phyloP scores from a whole-genome alignment of 2,329 filamentous ascomycete genomes.

The Aureobasidium sp. region DNA sequence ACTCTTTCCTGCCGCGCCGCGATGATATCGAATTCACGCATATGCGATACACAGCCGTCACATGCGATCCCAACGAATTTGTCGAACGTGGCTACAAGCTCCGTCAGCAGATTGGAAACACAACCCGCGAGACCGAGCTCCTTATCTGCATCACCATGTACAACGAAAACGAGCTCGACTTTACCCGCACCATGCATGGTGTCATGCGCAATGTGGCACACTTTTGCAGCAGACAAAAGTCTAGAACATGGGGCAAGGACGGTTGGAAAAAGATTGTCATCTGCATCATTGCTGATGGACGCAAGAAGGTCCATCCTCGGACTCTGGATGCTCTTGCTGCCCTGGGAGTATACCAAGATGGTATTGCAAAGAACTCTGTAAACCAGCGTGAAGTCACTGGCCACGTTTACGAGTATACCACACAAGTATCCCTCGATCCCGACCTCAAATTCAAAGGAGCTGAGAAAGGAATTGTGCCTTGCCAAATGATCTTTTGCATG shows the following conservation, averaged over 20 bases:
- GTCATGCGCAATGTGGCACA: constrained; percentile 98
- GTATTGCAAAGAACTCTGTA: constrained; percentile 97
- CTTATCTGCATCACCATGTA: constrained; percentile 99
- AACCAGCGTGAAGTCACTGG: constrained; percentile 93
- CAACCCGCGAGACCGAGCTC: constrained; percentile 79
- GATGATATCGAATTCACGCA: constrained; percentile 96
- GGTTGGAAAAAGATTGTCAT: constrained; percentile 99
- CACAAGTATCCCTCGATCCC: constrained; percentile 89
- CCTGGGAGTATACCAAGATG: constrained; percentile 96
- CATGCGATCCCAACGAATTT: constrained; percentile 93
- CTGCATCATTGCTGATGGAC: constrained; percentile 89
- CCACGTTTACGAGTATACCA: constrained; percentile 98
- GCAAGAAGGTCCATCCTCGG: constrained; percentile 85
- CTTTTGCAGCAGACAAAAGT: constrained; percentile 88
- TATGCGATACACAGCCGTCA: constrained; percentile 98
- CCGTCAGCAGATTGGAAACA: constrained; percentile 74
- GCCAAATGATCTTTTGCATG: constrained; percentile 96
- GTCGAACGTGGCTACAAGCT: constrained; percentile 83
- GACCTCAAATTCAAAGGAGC: constrained; percentile 98
- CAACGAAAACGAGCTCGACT: constrained; percentile 95
- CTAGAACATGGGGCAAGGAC: constrained; percentile 90
- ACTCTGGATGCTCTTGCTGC: constrained; percentile 91
- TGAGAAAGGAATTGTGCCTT: constrained; percentile 96
- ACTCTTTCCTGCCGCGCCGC: constrained; percentile 88
- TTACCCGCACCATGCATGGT: constrained; percentile 96